Evolutionary conservation across 768 basidiomycete genomes (phyloP).

Genomic region (Cubamyces lactineus): DNA sequence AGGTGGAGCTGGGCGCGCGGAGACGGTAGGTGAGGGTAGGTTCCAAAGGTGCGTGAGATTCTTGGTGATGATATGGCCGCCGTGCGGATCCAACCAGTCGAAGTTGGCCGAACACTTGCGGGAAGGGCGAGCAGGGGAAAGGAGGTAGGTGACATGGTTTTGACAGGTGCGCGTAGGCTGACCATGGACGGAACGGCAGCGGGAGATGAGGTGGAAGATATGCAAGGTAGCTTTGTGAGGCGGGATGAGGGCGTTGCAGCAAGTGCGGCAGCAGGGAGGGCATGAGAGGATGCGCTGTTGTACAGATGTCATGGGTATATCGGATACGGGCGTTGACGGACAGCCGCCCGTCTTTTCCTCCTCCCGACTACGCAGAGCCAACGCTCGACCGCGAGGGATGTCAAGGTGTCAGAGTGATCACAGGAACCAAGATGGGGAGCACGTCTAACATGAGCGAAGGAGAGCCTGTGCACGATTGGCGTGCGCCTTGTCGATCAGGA

Average conservation of each 20-base stretch:
- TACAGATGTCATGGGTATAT: constrained; percentile 10
- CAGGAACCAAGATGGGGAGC: neutral
- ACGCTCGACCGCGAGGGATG: too few relatives aligned
- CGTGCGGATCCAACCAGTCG: too few relatives aligned
- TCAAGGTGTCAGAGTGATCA: neutral
- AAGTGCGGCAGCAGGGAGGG: neutral
- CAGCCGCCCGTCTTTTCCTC: neutral
- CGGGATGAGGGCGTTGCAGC: too few relatives aligned
- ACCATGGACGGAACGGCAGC: neutral
- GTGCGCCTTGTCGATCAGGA: constrained; percentile 68
- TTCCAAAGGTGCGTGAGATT: too few relatives aligned
- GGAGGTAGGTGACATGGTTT: too few relatives aligned
- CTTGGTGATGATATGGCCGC: too few relatives aligned
- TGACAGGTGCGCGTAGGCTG: too few relatives aligned
- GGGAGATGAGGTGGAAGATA: neutral
- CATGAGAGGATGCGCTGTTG: neutral
- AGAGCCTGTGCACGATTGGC: constrained; percentile 60
- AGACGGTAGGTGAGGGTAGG: too few relatives aligned
- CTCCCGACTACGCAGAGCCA: neutral
- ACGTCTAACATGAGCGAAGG: constrained; percentile 55
- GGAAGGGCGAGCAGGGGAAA: too few relatives aligned
- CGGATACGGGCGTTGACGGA: neutral
- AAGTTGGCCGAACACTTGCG: too few relatives aligned
- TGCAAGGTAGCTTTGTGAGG: neutral
- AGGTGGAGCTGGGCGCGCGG: too few relatives aligned